phyloP scores from a whole-genome alignment of 2,329 filamentous ascomycete species.

The Chrysoporthe deuterocubensis region DNA sequence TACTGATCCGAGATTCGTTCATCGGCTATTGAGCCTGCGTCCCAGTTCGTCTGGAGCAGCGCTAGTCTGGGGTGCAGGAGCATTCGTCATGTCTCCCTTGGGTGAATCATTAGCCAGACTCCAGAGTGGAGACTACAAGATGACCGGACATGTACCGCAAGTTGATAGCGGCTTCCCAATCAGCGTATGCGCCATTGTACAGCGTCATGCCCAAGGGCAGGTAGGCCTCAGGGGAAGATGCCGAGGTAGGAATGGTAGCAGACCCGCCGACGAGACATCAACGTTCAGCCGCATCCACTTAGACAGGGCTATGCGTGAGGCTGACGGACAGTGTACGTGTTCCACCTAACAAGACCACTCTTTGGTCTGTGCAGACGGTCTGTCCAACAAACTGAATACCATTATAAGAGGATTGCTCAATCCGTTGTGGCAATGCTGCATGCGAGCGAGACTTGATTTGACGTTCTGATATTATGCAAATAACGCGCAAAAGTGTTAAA shows the following conservation, averaged over 20 bases:
- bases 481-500: neutral
- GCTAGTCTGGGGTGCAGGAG: neutral
- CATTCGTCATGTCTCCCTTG: neutral
- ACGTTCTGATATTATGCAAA: neutral
- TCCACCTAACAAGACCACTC: neutral
- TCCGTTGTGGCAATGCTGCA: neutral
- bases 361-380: neutral
- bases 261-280: neutral
- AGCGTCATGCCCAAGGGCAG: neutral
- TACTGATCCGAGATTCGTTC: neutral
- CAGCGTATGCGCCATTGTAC: neutral
- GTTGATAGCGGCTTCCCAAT: neutral
- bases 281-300: neutral
- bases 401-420: neutral
- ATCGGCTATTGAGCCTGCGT: neutral
- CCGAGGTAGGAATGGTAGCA: neutral
- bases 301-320: neutral
- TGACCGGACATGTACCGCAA: neutral
- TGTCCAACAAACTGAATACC: neutral
- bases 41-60: neutral
- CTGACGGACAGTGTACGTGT: neutral
- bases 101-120: slow-evolving; percentile 1
- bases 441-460: neutral
- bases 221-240: neutral
- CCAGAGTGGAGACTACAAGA: neutral